Evolutionary conservation across 73 alveolate genomes (phyloP).

Genomic region (Symbiodinium pilosum): DNA sequence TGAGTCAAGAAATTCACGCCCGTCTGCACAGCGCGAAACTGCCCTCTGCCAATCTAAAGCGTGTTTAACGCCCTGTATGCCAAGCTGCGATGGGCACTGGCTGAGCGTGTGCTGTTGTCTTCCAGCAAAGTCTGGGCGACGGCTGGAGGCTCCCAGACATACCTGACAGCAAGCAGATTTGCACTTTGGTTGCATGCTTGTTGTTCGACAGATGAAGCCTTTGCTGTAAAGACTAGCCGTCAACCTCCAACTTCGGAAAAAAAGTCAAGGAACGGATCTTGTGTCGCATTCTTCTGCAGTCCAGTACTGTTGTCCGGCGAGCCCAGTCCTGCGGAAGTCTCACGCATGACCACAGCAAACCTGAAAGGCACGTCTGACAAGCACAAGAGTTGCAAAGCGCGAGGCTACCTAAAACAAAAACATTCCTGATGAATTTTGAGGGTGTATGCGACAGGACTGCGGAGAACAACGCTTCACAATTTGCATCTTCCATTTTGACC

Average conservation of each 20-base stretch:
- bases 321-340: not conserved
- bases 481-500: too few relatives aligned
- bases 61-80: not conserved
- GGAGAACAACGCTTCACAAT: too few relatives aligned
- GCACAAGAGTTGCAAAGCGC: not conserved
- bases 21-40: not conserved
- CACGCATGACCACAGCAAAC: not conserved
- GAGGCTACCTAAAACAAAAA: not conserved
- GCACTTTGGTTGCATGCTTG: not conserved
- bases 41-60: not conserved
- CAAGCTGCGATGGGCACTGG: not conserved
- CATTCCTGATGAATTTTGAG: not conserved
- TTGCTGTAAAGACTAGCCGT: not conserved
- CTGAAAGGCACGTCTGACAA: not conserved
- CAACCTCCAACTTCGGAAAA: too few relatives aligned
- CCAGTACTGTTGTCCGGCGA: not conserved
- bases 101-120: not conserved
- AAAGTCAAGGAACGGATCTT: not conserved
- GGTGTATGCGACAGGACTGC: not conserved
- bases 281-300: not conserved
- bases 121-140: not conserved
- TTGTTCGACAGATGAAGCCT: not conserved
- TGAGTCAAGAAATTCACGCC: not conserved
- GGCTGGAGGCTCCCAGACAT: not conserved
- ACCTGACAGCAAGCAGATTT: not conserved